These are phyloP conservation scores for Cercis canadensis DNA, from an alignment of 306 rosid species.

Conservation along the genomic window DNA sequence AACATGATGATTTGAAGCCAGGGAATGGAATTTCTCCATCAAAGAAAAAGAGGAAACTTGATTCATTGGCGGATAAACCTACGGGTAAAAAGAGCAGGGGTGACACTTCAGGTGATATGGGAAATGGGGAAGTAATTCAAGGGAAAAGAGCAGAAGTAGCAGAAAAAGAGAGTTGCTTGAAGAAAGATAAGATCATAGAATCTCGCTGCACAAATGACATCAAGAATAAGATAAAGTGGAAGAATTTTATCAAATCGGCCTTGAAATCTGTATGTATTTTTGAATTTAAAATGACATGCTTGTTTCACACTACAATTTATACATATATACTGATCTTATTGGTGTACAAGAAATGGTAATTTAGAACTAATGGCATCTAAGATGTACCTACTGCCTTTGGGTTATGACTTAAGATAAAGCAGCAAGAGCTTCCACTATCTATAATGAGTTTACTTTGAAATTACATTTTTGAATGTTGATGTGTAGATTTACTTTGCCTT, in stretches of 20 bases:
- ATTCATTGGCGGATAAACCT: conserved; percentile 52
- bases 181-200: conserved; percentile 38
- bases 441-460: not conserved
- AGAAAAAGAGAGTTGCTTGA: conserved; percentile 33
- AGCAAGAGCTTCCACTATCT: conserved; percentile 19
- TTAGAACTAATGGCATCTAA: conserved; percentile 15
- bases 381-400: not conserved
- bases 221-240: conserved; percentile 74
- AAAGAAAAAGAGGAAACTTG: conserved; percentile 73
- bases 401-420: not conserved
- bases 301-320: conserved; percentile 15
- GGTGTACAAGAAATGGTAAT: conserved; percentile 4
- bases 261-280: conserved; percentile 70
- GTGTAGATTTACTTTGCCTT: conserved; percentile 9
- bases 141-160: conserved; percentile 45
- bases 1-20: conserved; percentile 39
- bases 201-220: conserved; percentile 32
- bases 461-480: conserved; percentile 7
- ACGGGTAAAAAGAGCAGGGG: conserved; percentile 56
- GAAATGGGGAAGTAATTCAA: conserved; percentile 80
- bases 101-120: conserved; percentile 42
- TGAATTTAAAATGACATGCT: conserved; percentile 20
- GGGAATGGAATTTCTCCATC: conserved; percentile 45
- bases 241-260: conserved; percentile 74
- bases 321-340: conserved; percentile 16